Evolutionary conservation across 164 flowering plant genomes (phyloP), one percentile per base, ranked within the genome.

Genomic region (Buxus sempervirens): DNA sequence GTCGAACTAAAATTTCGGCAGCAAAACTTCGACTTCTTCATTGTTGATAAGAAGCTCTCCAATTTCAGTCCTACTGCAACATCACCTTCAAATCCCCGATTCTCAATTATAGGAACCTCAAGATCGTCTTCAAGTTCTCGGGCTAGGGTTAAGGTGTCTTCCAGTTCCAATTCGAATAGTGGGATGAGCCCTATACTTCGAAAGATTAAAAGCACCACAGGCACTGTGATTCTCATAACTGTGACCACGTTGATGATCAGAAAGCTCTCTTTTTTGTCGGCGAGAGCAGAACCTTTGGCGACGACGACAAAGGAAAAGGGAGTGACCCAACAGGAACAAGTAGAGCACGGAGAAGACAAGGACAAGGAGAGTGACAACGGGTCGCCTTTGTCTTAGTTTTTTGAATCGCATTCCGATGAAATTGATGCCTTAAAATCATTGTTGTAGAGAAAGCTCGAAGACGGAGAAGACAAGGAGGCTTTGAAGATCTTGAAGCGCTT

Each of bases 381-480:
- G 26, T 72, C 90, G 8, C 81, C 82, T 24, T 54, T 89, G 62
- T 66, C 85, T 1, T 74, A 85, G 63, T 73, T 91, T 56, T 66
- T 85, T 1, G 86, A 83, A 51, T 76, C 89, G 23, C 77, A 73
- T 45, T 36, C 82, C 0, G 89, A 86, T 19, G 87, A 83, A 0
- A 65, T 84, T 15, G 85, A 84, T 0, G 81, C 80, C 5, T 55
- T 90, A 60, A 90, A 82, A 56, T 63, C 78, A 19, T 68, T 89
- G 28, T 68, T 93, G 56, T 78, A 85, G 67, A 69, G 80, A 62
- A 89, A 84, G 77, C 83, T 89, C 8, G 96, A 88, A 51, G 77
- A 69, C 5, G 87, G 90, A 0, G 90, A 90, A 60, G 86, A 86
- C 66, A 80, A 81, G 14, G 98, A 90, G 45, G 89, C 90, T 2